These are phyloP conservation scores for Carex myosuroides DNA, from an alignment of 176 grass and related monocot species.

Conservation along the genomic window DNA sequence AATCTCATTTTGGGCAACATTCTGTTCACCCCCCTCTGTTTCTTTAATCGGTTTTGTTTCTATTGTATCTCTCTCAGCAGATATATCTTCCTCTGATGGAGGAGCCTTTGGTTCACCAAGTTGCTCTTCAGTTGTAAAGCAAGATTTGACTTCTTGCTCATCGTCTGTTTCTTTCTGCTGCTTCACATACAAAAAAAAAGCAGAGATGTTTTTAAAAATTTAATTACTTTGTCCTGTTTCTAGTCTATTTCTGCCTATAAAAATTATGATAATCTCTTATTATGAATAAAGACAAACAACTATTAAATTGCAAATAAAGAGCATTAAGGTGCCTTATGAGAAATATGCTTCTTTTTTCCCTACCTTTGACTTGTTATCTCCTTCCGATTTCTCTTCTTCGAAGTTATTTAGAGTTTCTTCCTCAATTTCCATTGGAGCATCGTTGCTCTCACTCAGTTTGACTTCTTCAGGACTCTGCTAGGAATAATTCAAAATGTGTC, in stretches of 20 bases:
- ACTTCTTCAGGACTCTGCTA: not conserved
- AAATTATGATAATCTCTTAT: not conserved
- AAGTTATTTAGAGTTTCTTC: not conserved
- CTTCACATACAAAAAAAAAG: not conserved
- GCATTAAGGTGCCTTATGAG: not conserved
- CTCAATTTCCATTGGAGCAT: not conserved
- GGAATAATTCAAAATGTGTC: not conserved
- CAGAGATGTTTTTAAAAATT: not conserved
- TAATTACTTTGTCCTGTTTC: not conserved
- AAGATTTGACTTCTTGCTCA: not conserved
- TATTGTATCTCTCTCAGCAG: not conserved
- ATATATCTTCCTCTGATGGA: not conserved
- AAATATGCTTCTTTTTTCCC: not conserved
- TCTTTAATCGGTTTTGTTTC: not conserved
- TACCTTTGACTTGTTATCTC: not conserved
- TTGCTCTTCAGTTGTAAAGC: not conserved
- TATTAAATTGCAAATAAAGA: not conserved
- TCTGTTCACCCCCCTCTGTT: not conserved
- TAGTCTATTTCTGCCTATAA: not conserved
- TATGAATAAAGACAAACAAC: not conserved
- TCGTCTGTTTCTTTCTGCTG: not conserved
- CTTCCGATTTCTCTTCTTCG: not conserved
- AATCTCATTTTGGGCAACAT: not conserved
- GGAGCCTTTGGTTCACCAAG: slow-evolving; percentile 4
- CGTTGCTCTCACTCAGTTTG: not conserved